Evolutionary conservation across 2,329 filamentous ascomycete species (phyloP).

Genomic region (Fusarium pseudograminearum): DNA sequence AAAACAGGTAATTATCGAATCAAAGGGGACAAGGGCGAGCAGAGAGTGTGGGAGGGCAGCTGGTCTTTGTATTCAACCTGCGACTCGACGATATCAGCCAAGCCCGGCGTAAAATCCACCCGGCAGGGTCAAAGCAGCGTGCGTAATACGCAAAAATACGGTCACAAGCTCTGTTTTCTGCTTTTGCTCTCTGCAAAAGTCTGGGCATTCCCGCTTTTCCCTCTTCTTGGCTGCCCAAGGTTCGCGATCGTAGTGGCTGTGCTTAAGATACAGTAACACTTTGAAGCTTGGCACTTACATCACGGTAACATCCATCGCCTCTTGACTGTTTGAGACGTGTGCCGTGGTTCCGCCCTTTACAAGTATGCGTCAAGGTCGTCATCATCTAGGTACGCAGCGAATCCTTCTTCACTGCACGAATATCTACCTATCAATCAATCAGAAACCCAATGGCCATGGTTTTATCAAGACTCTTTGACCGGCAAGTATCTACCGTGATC

Average conservation of each 20-base stretch:
- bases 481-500: constrained; percentile 6
- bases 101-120: constrained; percentile 14
- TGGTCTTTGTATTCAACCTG: constrained; percentile 23
- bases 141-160: constrained; percentile 14
- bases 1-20: constrained; percentile 20
- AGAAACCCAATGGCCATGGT: not conserved
- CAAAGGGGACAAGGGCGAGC: constrained; percentile 7
- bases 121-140: constrained; percentile 17
- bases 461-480: not conserved
- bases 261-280: constrained; percentile 7
- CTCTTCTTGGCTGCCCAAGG: constrained; percentile 28
- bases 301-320: constrained; percentile 18
- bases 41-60: constrained; percentile 24
- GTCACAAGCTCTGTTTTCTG: constrained; percentile 24
- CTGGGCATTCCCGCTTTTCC: constrained; percentile 34
- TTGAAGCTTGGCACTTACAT: constrained; percentile 36
- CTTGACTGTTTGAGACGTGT: not conserved
- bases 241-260: constrained; percentile 34
- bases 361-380: constrained; percentile 6
- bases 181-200: not conserved
- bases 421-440: not conserved
- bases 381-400: constrained; percentile 21
- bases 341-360: not conserved
- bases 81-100: constrained; percentile 27
- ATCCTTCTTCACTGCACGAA: not conserved